Conservation (phyloP, 2,329 filamentous ascomycete species). For the Calonectria henricotiae region DNA sequence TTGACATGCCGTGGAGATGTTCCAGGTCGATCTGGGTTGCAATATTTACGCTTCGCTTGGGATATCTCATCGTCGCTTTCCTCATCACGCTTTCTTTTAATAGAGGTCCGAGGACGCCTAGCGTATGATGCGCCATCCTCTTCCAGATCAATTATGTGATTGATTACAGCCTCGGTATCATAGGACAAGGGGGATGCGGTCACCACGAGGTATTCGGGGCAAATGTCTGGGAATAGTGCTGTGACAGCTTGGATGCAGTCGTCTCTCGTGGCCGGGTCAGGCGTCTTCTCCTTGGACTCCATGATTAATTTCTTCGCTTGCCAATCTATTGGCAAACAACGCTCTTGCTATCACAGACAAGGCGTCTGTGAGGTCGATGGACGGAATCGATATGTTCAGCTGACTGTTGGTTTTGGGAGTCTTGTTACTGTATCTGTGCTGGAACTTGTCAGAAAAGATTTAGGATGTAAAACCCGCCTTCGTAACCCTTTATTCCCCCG, state of each 20-base stretch:
- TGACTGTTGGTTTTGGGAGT: neutral
- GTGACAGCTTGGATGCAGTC: constrained; percentile 42
- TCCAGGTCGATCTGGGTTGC: constrained; percentile 18
- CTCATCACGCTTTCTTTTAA: constrained; percentile 63
- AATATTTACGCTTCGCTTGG: constrained; percentile 41
- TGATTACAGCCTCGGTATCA: constrained; percentile 56
- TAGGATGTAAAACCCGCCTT: neutral
- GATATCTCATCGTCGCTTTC: constrained; percentile 46
- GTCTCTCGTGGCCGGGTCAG: constrained; percentile 25
- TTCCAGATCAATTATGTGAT: constrained; percentile 59
- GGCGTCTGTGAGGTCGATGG: neutral
- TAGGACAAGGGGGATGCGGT: constrained; percentile 52
- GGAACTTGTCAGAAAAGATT: constrained; percentile 35
- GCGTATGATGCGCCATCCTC: constrained; percentile 62
- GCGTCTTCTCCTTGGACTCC: constrained; percentile 25
- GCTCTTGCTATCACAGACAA: neutral
- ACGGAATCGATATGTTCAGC: neutral
- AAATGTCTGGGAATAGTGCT: constrained; percentile 65
- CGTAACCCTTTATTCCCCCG: neutral
- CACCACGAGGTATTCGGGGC: constrained; percentile 57
- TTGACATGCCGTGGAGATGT: neutral
- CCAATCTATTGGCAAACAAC: neutral
- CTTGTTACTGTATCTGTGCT: neutral
- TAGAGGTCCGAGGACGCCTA: constrained; percentile 43
- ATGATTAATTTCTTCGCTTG: constrained; percentile 27